Base-by-base conservation (phyloP, 225 moss, liverwort and hornwort species). In the Ulota crispa region DNA sequence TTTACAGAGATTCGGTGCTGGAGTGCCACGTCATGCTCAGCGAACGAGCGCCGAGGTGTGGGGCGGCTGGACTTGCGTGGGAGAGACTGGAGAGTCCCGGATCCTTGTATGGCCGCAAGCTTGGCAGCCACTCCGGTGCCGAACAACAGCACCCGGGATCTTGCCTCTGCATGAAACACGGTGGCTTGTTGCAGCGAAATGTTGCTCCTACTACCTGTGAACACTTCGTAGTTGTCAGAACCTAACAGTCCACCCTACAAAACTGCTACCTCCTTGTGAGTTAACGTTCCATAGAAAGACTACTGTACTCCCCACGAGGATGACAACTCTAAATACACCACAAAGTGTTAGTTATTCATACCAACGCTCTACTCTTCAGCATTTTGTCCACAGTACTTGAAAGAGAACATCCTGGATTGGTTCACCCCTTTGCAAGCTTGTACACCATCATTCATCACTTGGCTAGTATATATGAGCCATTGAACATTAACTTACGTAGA, bases 111-210 rank as follows among this genome's bases (percentile, higher is more conserved):
- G 7, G 85, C 78, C 20, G 76, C 31, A 9, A 82, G 14, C 8
- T 83, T 80, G 63, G 85, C 66, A 68, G 83, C 28, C 80, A 68
- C 59, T 19, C 69, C 47, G 18, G 85, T 67, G 80, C 91, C 88
- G 20, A 94, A 82, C 41, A 95, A 86, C 39, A 97, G 83, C 50
- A 97, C 81, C 42, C 94, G 87, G 56, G 91, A 94, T 41, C 97
- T 93, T 28, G 97, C 90, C 75, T 95, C 97, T 1, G 91, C 89
- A 27, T 92, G 93, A 72, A 89, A 97, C 57, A 87, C 82, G 23
- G 86, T 75, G 76, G 47, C 82, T 72, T 83, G 88, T 53, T 87
- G 87, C 60, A 88, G 81, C 2, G 92, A 55, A 27, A 84, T 79
- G 64, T 82, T 90, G 79, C 86, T 84, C 92, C 89, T 82, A 80